A percentile compares a stretch with the other conserved stretches of the same genome.
These are phyloP conservation scores for Tetrapisispora phaffii DNA, from an alignment of 805 yeast genomes.

Conservation along the genomic window DNA sequence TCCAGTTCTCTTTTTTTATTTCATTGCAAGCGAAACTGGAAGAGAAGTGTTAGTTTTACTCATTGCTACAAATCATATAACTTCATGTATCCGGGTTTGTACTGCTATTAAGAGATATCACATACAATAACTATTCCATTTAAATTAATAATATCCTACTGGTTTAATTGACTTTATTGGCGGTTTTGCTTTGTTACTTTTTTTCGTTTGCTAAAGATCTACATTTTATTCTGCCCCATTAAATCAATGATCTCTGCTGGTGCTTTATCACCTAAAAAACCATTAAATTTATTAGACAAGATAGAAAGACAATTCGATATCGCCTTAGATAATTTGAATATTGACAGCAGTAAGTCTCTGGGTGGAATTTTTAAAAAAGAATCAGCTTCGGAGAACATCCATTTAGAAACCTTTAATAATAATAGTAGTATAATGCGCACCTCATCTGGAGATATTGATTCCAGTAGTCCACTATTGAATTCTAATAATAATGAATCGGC, in stretches of 20 bases:
- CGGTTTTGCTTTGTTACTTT: background rate
- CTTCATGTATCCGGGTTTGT: no score
- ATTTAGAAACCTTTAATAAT: background rate
- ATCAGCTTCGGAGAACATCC: background rate
- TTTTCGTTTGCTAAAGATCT: background rate
- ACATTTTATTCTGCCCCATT: background rate
- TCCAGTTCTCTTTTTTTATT: no score
- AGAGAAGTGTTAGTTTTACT: no score
- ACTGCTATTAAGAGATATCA: no score
- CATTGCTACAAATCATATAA: no score
- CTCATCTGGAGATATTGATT: background rate
- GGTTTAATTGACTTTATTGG: no score
- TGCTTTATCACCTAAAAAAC: background rate
- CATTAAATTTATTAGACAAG: background rate
- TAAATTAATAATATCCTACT: no score
- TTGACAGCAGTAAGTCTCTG: constrained; percentile 21
- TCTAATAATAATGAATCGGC: background rate
- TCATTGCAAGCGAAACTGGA: no score
- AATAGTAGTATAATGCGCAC: background rate
- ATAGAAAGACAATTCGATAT: constrained; percentile 38
- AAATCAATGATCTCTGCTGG: background rate
- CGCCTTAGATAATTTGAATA: constrained; percentile 46
- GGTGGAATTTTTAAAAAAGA: background rate
- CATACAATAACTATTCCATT: no score
- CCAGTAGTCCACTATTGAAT: background rate